Base-by-base conservation (phyloP, 75 land plant species). In the Selaginella moellendorffii region DNA sequence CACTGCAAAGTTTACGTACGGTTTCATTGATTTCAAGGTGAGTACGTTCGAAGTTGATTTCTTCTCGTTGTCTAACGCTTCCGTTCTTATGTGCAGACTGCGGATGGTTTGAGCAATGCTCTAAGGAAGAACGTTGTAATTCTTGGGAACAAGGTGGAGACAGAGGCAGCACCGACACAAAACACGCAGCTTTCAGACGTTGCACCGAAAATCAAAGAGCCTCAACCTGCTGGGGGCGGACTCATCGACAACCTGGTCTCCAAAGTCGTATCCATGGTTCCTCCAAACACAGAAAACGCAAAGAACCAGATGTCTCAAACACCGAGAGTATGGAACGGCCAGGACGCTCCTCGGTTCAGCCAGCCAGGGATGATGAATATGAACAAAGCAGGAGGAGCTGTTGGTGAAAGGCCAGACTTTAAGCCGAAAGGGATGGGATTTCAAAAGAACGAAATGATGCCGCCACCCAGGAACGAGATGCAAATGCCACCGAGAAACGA, bases 21-120 rank as follows among this genome's bases (percentile, higher is more conserved):
- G 74, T 23, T 71, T 71, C 27, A 65, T 71, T 26, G 74, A 71
- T 61, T 71, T 71, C 29, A 65, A 65, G 69, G 74, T 65, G 1
- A 19, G 72, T 54, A 27, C 5, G 21, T n/a, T 23, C 22, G 31
- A n/a, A n/a, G 5, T 29, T 69, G 28, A 2, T 25, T 19, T 69
- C 22, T 31, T 68, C 20, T 12, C 8, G 21, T 17, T n/a, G 8
- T 21, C n/a, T 58, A 58, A 17, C 26, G 30, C 24, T 56, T 19
- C 59, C 24, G 21, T 8, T 56, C 20, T 62, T 28, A 26, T 65
- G 54, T 54, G 56, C 69, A 71, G 74, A 71, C 74, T 29, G 24
- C 74, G 17, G 62, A 71, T 24, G 74, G 62, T 66, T 61, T 71
- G 24, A 58, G 30, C 58, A 71, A 71, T 26, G 74, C 74, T 54